Evolutionary conservation across 495 filamentous ascomycete genomes (phyloP).

Genomic region (Staphylotrichum longicolle): DNA sequence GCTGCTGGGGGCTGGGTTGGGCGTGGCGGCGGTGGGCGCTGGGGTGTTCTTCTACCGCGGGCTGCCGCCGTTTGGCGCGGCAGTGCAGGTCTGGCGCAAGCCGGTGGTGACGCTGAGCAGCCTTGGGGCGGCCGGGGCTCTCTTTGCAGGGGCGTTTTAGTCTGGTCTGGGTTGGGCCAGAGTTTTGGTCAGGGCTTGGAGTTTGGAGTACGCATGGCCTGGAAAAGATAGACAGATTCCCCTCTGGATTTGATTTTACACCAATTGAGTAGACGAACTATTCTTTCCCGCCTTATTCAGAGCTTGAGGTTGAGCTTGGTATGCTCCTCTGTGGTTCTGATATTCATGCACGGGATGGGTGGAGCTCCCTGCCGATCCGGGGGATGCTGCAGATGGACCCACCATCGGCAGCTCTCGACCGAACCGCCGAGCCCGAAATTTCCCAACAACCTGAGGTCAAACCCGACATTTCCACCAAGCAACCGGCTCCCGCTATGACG

Average conservation of each 20-base stretch:
- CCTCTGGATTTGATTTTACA: background rate
- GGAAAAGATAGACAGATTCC: constrained; percentile 7
- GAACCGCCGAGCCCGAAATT: constrained; percentile 17
- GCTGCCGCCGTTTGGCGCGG: constrained; percentile 36
- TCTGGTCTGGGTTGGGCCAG: background rate
- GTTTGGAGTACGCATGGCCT: background rate
- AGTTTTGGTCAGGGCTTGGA: background rate
- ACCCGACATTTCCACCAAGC: background rate
- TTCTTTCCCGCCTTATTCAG: too few relatives aligned
- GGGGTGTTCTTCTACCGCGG: constrained; percentile 28
- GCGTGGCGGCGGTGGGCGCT: constrained; percentile 24
- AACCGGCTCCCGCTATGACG: constrained; percentile 20
- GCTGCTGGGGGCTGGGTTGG: constrained; percentile 27
- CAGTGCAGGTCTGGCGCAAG: constrained; percentile 36
- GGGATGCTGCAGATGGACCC: background rate
- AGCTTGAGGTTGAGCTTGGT: too few relatives aligned
- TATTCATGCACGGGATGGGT: background rate
- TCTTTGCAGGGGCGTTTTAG: constrained; percentile 28
- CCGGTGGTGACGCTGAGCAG: constrained; percentile 25
- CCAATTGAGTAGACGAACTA: too few relatives aligned
- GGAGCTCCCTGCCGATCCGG: constrained; percentile 4
- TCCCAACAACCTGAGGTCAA: background rate
- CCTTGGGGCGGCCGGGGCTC: constrained; percentile 39
- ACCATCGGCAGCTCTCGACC: background rate
- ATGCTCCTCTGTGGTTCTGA: too few relatives aligned